Evolutionary conservation across 768 basidiomycete species (phyloP).

Genomic region (Royoungia palumana): DNA sequence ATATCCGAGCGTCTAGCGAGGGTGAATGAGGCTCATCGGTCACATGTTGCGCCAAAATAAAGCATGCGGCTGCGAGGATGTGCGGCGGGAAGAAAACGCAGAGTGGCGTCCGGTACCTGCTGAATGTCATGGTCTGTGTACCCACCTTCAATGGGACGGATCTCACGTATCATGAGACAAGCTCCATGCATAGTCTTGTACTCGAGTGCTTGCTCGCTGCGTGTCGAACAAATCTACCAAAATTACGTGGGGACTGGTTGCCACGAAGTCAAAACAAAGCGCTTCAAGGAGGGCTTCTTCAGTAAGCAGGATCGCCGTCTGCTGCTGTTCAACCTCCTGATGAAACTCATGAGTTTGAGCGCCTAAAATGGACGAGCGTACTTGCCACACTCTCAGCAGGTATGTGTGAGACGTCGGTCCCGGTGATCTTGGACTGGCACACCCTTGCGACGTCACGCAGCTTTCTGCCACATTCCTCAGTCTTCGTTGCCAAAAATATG

Average conservation of each 20-base stretch:
- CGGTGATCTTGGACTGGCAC: slow-evolving; percentile 63
- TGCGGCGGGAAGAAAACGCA: slow-evolving; percentile 68
- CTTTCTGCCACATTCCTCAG: slow-evolving; percentile 85
- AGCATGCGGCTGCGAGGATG: slow-evolving; percentile 75
- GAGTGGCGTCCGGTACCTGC: slow-evolving; percentile 75
- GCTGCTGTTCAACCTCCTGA: slow-evolving; percentile 75
- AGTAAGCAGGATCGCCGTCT: slow-evolving; percentile 62
- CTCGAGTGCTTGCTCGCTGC: slow-evolving; percentile 41
- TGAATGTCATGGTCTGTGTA: slow-evolving; percentile 6
- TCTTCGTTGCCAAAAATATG: slow-evolving; percentile 88
- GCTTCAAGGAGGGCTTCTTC: slow-evolving; percentile 81
- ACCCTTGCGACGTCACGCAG: slow-evolving; percentile 81
- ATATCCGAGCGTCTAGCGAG: slow-evolving; percentile 72
- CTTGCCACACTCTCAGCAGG: slow-evolving; percentile 64
- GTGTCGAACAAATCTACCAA: slow-evolving; percentile 70
- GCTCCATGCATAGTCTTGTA: slow-evolving; percentile 82
- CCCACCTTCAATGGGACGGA: not conserved
- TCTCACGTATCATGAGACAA: slow-evolving; percentile 84
- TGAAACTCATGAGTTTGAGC: not conserved
- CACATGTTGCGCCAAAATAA: slow-evolving; percentile 69
- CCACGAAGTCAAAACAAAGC: slow-evolving; percentile 81
- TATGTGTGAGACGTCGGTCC: slow-evolving; percentile 52
- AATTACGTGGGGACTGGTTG: slow-evolving; percentile 72
- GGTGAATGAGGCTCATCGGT: slow-evolving; percentile 70
- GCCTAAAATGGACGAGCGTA: slow-evolving; percentile 1